Evolutionary conservation across 139 green algal genomes (phyloP), one percentile per base, ranked within the genome.

Genomic region (Closterium sp.): DNA sequence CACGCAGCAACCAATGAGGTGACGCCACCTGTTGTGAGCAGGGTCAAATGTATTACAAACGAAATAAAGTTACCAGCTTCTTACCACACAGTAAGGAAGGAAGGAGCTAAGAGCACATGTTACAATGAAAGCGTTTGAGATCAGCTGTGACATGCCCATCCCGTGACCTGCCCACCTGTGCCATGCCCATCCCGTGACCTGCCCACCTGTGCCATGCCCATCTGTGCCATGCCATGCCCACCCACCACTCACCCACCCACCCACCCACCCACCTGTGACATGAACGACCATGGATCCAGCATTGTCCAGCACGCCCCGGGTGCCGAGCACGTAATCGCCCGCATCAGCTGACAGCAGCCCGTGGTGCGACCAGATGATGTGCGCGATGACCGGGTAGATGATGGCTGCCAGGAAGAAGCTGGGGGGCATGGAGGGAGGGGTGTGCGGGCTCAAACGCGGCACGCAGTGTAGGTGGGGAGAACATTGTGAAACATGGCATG

Each of bases 1-100:
- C 91, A 96, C 31, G 95, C 95, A 31, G 94, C 97, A 19, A 98
- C 95, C 88, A 99, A 91, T 31, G 97, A 97, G 89, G 97, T 97
- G 62, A 96, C 94, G 87, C 97, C 97, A 34, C 97, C 97, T 32
- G 34, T 42, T 6, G 9, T 10, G 34, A 6, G 34, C 34, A 42
- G 6, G 34, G 6, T 42, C 34, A 4, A 42, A 10, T 4, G 34
- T 42, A 42, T 42, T 2, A 42, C 34, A 42, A 42, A 42, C 34
- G 34, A 42, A 42, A 42, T 6, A 4, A 42, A 6, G 34, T 42
- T 42, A 42, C 34, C 34, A 42, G 34, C 34, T 42, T 4, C 34
- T 42, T 6, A 42, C 34, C 9, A 42, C 9, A 42, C 34, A 42
- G 34, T 4, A 42, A 42, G 34, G 34, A 42, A 42, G 34, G 34